Conservation (phyloP, 2,329 filamentous ascomycete genomes). For the Penicillium concentricum region DNA sequence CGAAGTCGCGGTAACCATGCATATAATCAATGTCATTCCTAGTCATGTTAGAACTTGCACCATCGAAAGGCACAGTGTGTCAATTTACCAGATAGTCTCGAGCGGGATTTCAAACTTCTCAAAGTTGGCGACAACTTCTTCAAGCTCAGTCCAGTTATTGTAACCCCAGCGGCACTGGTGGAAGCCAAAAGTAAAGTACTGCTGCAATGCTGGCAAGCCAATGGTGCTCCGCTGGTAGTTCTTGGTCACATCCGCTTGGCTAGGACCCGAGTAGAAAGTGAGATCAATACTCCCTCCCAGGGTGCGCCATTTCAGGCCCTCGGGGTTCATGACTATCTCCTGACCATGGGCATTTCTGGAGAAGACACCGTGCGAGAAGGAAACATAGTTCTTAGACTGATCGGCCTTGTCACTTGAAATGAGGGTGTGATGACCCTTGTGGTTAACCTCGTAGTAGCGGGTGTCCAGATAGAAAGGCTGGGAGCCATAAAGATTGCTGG, state of each 20-base stretch:
- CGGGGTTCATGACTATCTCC: slow-evolving; percentile 65
- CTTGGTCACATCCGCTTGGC: slow-evolving; percentile 65
- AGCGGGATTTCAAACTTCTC: slow-evolving; percentile 57
- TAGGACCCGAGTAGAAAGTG: slow-evolving; percentile 75
- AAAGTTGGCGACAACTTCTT: slow-evolving; percentile 57
- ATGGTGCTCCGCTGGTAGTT: slow-evolving; percentile 67
- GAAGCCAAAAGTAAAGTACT: slow-evolving; percentile 78
- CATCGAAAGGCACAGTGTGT: neutral
- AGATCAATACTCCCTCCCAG: slow-evolving; percentile 76
- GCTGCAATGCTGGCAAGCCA: slow-evolving; percentile 73
- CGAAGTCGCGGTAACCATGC: slow-evolving; percentile 61
- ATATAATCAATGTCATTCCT: slow-evolving; percentile 56
- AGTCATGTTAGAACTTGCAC: neutral
- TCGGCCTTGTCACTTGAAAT: slow-evolving; percentile 55
- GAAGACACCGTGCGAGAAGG: slow-evolving; percentile 74
- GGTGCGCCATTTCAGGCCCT: slow-evolving; percentile 69
- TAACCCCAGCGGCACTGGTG: slow-evolving; percentile 87
- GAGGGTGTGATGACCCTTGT: slow-evolving; percentile 52
- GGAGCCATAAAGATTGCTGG: slow-evolving; percentile 68
- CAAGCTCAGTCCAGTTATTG: slow-evolving; percentile 66
- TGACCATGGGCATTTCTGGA: slow-evolving; percentile 74
- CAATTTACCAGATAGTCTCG: slow-evolving; percentile 48
- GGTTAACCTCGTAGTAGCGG: slow-evolving; percentile 64
- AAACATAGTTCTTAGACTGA: slow-evolving; percentile 57
- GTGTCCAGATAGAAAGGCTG: slow-evolving; percentile 81